Evolutionary conservation across 805 yeast species (phyloP), one percentile per base, ranked within the genome.

Genomic region (Myxozyma lipomycoides): DNA sequence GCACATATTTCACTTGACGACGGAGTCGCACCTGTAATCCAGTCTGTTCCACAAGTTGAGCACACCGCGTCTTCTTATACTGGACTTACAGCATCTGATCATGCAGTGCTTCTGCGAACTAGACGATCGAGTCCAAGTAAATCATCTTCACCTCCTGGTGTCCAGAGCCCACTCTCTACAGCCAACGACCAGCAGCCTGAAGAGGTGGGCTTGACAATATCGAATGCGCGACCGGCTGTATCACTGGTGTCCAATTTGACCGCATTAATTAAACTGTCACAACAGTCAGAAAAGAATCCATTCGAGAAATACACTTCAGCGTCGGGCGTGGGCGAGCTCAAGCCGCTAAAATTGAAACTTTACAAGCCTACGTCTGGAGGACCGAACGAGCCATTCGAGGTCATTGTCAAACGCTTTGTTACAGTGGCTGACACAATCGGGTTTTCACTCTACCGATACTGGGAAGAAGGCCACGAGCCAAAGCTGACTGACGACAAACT

Each of bases 401-500:
- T 71, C 15, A 47, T 60, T 1, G 71, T 72, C 10, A 62, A 69
- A 21, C 60, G 61, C 2, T 70, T 70, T 18, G 75, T 70, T 5
- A 67, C 70, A 2, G 82, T 81, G 1, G 74, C 75, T 42, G 78
- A 80, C 45, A 71, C 81, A 3, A 75, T 82, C 40, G 86, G 86
- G 0, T 81, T 61, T 58, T 69, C 77, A 0, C 60, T 82, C n/a
- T 66, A 67, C 34, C 61, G 62, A 9, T 64, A 67, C 37, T 56
- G 59, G n/a, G 65, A 61, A 35, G 56, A 52, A 36, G 49, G 48
- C 25, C 60, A 63, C 4, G 40, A 45, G 34, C 73, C 69, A 3
- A 46, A 56, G 37, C 62, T 62, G 26, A 34, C 58, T 4, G 59
- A 49, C 18, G 64, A 49, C 30, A 51, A 65, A 28, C 61, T 66